phyloP scores from a whole-genome alignment of 345 rosid genomes.

The Syzygium aqueum region DNA sequence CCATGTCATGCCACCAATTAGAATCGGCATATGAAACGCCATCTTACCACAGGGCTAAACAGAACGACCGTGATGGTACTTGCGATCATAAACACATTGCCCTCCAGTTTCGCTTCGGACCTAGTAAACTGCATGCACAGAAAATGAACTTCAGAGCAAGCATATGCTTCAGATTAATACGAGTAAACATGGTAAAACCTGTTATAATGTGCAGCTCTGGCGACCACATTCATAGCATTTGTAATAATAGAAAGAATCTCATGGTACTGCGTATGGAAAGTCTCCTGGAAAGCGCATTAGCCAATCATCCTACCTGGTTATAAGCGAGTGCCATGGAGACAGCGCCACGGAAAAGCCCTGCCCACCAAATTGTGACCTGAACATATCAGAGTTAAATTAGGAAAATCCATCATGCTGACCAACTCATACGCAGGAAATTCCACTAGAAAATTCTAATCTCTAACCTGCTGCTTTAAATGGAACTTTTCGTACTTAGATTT shows the following conservation, averaged over 20 bases:
- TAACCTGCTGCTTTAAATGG: slow-evolving; percentile 17
- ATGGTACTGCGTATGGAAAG: not conserved
- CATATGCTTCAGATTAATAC: not conserved
- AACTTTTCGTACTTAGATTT: slow-evolving; percentile 12
- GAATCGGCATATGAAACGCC: not conserved
- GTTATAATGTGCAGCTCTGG: no score
- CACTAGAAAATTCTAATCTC: not conserved
- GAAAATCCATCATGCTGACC: no score
- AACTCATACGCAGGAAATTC: not conserved
- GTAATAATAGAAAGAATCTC: not conserved
- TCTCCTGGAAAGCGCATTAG: not conserved
- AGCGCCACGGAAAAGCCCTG: not conserved
- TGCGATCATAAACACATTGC: slow-evolving; percentile 32
- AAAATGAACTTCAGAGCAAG: not conserved
- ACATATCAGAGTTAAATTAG: not conserved
- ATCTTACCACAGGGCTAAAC: slow-evolving; percentile 17
- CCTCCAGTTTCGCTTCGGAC: slow-evolving; percentile 16
- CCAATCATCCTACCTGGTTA: not conserved
- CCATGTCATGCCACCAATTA: not conserved
- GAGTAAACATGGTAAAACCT: not conserved
- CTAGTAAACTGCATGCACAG: slow-evolving; percentile 16
- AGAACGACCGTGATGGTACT: slow-evolving; percentile 32
- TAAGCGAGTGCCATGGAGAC: not conserved
- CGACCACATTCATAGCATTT: no score
- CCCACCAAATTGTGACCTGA: not conserved